These are phyloP conservation scores for Triticum timopheevii DNA, from an alignment of 176 grass and related monocot species.

Conservation along the genomic window DNA sequence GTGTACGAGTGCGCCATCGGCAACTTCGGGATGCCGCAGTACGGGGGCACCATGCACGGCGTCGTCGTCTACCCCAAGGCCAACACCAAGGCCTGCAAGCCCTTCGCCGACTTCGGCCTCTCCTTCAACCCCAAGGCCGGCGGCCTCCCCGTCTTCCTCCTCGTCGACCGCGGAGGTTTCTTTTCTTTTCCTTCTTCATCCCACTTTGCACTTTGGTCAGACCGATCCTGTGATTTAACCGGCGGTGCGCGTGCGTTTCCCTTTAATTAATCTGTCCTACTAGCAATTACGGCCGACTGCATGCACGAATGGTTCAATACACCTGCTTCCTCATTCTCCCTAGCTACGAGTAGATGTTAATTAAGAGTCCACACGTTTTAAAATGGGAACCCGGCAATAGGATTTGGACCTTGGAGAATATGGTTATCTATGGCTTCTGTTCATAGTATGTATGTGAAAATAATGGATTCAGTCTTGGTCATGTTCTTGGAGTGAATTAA, in stretches of 20 bases:
- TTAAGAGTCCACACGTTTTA: background rate
- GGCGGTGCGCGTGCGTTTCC: background rate
- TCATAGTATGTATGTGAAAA: background rate
- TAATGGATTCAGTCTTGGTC: background rate
- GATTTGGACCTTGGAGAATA: background rate
- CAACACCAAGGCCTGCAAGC: slow-evolving; percentile 59
- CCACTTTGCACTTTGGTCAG: background rate
- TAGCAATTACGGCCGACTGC: background rate
- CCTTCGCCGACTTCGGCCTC: slow-evolving; percentile 52
- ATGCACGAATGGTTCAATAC: background rate
- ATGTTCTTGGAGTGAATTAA: background rate
- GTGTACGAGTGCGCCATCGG: slow-evolving; percentile 87
- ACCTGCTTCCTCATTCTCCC: background rate
- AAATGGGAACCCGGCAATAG: background rate
- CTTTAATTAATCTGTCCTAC: background rate
- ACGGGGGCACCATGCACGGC: slow-evolving; percentile 86
- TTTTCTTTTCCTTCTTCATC: background rate
- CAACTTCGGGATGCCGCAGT: slow-evolving; percentile 88
- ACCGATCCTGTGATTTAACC: background rate
- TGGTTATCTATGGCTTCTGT: background rate
- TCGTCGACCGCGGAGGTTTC: slow-evolving; percentile 71
- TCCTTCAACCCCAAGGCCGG: slow-evolving; percentile 71
- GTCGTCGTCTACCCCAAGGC: slow-evolving; percentile 79
- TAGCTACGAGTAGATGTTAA: background rate
- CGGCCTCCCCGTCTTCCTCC: slow-evolving; percentile 65